Percentiles rank a stretch among this genome's conserved stretches.
Evolutionary conservation across 179 eudicot genomes (phyloP).

Genomic region (Spinacia oleracea): DNA sequence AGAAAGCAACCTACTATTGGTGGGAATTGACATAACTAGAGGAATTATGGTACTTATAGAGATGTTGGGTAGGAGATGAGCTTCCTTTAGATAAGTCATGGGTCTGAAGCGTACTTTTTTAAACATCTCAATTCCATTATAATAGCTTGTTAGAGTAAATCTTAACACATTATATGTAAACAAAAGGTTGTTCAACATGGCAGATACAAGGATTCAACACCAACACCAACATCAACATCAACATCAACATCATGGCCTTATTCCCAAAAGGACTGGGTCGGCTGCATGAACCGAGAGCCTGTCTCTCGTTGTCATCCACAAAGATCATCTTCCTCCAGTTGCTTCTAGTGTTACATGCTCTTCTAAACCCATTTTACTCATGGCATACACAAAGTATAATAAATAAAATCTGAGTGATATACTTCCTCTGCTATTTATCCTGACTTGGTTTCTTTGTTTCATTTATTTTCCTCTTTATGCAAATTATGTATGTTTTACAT

Average conservation of each 20-base stretch:
- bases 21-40: background rate
- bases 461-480: background rate
- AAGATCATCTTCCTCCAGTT: no score
- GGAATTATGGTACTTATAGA: background rate
- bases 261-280: no score
- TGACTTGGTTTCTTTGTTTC: background rate
- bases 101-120: conserved; percentile 11
- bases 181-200: background rate
- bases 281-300: no score
- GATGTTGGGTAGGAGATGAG: background rate
- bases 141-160: conserved; percentile 1
- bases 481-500: background rate
- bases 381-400: background rate
- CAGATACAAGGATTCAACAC: background rate
- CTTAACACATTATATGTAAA: background rate
- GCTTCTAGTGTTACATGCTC: no score
- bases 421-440: background rate
- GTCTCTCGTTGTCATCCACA: no score
- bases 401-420: background rate
- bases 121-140: background rate
- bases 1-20: conserved; percentile 4
- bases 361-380: background rate
- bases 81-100: background rate
- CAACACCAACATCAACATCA: no score
- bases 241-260: no score